A percentile compares a stretch with the other conserved stretches of the same genome.
phyloP scores from a whole-genome alignment of 2,329 filamentous ascomycete species.

The Botryotinia calthae region DNA sequence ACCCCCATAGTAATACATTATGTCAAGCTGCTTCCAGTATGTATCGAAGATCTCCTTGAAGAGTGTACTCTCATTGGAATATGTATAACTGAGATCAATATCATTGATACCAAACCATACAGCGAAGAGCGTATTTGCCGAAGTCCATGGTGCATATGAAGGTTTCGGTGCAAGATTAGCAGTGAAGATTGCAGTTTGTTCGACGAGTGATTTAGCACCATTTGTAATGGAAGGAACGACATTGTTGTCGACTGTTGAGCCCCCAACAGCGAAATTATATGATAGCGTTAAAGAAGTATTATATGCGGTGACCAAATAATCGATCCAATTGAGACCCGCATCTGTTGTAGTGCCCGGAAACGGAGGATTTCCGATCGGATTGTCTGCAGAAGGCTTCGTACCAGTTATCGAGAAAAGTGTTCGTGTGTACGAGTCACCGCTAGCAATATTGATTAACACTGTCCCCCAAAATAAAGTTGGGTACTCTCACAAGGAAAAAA shows the following conservation, averaged over 20 bases:
- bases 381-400: background rate
- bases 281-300: slow-evolving; percentile 7
- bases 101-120: slow-evolving; percentile 16
- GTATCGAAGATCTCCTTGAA: slow-evolving; percentile 6
- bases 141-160: slow-evolving; percentile 12
- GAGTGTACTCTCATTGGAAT: background rate
- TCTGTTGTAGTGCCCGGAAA: slow-evolving; percentile 12
- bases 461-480: background rate
- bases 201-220: slow-evolving; percentile 1
- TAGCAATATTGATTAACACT: background rate
- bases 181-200: slow-evolving; percentile 4
- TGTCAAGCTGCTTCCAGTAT: slow-evolving; percentile 14
- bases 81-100: slow-evolving; percentile 5
- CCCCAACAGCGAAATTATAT: slow-evolving; percentile 2
- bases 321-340: slow-evolving; percentile 11
- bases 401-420: slow-evolving; percentile 14
- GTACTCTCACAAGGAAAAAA: background rate
- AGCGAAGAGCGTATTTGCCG: slow-evolving; percentile 10
- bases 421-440: slow-evolving; percentile 9
- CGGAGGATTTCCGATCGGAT: slow-evolving; percentile 14
- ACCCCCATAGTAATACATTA: slow-evolving; percentile 46
- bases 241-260: background rate
- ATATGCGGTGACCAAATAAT: slow-evolving; percentile 1
- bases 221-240: background rate
- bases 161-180: slow-evolving; percentile 12